Percentiles rank a stretch among this genome's conserved stretches.
Evolutionary conservation across 148 eudicot genomes (phyloP).

Genomic region (Amaranthus palmeri): DNA sequence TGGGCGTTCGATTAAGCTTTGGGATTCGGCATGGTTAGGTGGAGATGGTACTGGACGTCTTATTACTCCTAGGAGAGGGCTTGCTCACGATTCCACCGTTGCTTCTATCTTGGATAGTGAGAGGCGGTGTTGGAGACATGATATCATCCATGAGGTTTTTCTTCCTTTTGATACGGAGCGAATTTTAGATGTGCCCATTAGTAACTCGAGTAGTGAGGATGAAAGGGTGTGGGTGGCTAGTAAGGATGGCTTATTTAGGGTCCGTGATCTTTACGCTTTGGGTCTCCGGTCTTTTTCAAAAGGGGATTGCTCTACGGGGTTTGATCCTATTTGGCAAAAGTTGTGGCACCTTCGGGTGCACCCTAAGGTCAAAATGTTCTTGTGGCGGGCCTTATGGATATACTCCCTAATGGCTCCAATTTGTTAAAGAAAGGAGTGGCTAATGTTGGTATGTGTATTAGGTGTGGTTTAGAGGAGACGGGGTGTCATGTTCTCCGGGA

Average conservation of each 20-base stretch:
- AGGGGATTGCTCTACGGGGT: neutral
- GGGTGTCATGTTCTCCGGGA: neutral
- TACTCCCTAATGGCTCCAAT: neutral
- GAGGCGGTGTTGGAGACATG: neutral
- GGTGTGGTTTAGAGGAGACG: neutral
- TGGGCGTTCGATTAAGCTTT: neutral
- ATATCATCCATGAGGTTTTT: too few relatives aligned
- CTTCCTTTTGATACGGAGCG: too few relatives aligned
- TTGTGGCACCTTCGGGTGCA: neutral
- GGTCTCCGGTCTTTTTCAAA: neutral
- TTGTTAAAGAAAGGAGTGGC: neutral
- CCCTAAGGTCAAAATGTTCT: neutral
- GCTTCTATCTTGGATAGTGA: neutral
- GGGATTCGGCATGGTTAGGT: neutral
- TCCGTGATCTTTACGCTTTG: neutral
- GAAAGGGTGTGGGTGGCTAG: too few relatives aligned
- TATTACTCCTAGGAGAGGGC: neutral
- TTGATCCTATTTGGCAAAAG: neutral
- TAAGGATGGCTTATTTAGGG: too few relatives aligned
- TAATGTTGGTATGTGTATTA: neutral
- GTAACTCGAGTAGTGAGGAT: too few relatives aligned
- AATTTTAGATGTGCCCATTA: too few relatives aligned
- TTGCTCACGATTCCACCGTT: accelerated
- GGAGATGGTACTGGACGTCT: neutral
- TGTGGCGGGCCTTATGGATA: neutral